Evolutionary conservation across 805 yeast species (phyloP).

Genomic region (Kluyveromyces aestuarii): DNA sequence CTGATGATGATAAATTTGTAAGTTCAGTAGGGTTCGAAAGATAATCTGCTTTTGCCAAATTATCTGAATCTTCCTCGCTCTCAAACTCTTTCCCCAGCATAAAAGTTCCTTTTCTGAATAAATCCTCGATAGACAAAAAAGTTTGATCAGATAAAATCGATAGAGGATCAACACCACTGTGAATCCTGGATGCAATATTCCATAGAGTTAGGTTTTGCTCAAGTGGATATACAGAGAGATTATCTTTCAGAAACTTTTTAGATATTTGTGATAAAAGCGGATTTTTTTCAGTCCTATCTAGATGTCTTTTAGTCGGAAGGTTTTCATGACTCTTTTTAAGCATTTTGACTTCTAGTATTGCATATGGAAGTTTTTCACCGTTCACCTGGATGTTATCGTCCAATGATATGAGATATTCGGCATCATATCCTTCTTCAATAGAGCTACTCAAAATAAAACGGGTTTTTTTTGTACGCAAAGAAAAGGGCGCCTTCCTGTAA

Average conservation of each 20-base stretch:
- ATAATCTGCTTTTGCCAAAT: background rate
- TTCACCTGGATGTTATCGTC: slow-evolving; percentile 18
- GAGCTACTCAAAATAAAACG: slow-evolving; percentile 14
- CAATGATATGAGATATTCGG: slow-evolving; percentile 14
- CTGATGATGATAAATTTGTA: background rate
- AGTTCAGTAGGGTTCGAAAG: background rate
- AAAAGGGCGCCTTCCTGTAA: slow-evolving; percentile 7
- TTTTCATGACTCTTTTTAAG: background rate
- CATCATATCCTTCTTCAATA: slow-evolving; percentile 1
- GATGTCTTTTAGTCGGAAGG: background rate
- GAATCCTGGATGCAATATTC: slow-evolving; percentile 9
- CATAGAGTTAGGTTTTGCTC: slow-evolving; percentile 13
- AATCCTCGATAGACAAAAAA: background rate
- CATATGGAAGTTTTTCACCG: slow-evolving; percentile 11
- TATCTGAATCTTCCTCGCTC: background rate
- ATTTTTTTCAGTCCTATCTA: background rate
- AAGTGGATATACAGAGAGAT: slow-evolving; percentile 17
- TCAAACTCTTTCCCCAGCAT: background rate
- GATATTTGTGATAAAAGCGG: slow-evolving; percentile 1
- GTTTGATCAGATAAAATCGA: background rate
- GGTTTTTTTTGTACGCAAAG: slow-evolving; percentile 17
- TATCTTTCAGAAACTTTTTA: slow-evolving; percentile 14
- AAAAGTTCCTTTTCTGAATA: background rate
- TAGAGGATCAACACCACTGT: background rate
- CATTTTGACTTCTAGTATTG: slow-evolving; percentile 15